phyloP scores from a whole-genome alignment of 495 filamentous ascomycete genomes.

The Clohesyomyces aquaticus region DNA sequence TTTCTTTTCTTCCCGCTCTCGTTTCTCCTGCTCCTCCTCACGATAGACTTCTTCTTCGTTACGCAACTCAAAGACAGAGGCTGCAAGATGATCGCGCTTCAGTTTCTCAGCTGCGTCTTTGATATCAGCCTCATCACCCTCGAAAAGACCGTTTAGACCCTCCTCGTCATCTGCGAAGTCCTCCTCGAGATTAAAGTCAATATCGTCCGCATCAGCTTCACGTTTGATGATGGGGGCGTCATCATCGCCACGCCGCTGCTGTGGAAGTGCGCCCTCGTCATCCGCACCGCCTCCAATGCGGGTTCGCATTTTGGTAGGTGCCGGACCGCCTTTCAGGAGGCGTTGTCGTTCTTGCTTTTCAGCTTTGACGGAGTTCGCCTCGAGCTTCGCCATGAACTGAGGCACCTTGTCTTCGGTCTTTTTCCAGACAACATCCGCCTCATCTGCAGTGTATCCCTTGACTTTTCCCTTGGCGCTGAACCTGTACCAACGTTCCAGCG shows the following conservation, averaged over 20 bases:
- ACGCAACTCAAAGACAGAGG: slow-evolving; percentile 80
- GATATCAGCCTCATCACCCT: slow-evolving; percentile 78
- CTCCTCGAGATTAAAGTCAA: slow-evolving; percentile 49
- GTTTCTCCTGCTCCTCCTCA: slow-evolving; percentile 81
- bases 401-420: slow-evolving; percentile 70
- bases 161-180: slow-evolving; percentile 89
- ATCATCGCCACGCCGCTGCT: slow-evolving; percentile 79
- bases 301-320: slow-evolving; percentile 29
- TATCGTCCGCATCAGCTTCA: slow-evolving; percentile 56
- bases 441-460: slow-evolving; percentile 77
- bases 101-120: slow-evolving; percentile 86
- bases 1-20: slow-evolving; percentile 70
- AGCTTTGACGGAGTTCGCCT: slow-evolving; percentile 20
- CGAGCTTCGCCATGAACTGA: slow-evolving; percentile 65
- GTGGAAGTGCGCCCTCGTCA: slow-evolving; percentile 47
- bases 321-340: not conserved
- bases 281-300: slow-evolving; percentile 33
- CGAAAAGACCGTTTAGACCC: slow-evolving; percentile 65
- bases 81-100: slow-evolving; percentile 82
- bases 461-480: slow-evolving; percentile 84
- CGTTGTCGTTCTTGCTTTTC: slow-evolving; percentile 19
- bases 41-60: slow-evolving; percentile 54
- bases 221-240: slow-evolving; percentile 55
- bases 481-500: slow-evolving; percentile 92
- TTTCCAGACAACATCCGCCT: slow-evolving; percentile 80